phyloP scores from a whole-genome alignment of 441 rosid genomes.

The Theobroma grandiflorum region DNA sequence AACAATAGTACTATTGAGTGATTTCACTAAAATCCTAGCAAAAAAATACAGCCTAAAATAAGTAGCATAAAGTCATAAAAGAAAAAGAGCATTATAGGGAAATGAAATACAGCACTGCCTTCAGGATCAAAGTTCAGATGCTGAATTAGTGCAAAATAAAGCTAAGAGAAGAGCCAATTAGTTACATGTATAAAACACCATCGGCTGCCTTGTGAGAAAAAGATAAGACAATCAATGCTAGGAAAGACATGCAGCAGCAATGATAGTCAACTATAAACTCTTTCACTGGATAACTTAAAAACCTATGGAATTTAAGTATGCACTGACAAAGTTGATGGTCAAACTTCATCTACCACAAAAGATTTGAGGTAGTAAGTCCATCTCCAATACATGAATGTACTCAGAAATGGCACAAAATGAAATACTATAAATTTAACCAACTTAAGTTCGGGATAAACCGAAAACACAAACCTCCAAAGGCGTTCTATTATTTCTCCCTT shows the following conservation, averaged over 20 bases:
- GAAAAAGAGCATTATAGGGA: not conserved
- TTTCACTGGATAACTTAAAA: slow-evolving; percentile 1
- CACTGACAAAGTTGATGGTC: not conserved
- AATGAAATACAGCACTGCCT: slow-evolving; percentile 1
- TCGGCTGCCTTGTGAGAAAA: slow-evolving; percentile 4
- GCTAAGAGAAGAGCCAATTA: not conserved
- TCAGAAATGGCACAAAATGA: not conserved
- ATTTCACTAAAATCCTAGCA: not conserved
- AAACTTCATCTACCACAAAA: slow-evolving; percentile 4
- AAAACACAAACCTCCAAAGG: slow-evolving; percentile 76
- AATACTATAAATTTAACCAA: not conserved
- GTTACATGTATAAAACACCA: not conserved
- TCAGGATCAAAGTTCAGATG: not conserved
- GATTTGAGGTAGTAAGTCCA: not conserved
- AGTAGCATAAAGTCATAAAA: not conserved
- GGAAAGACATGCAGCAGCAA: not conserved
- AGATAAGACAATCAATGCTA: not conserved
- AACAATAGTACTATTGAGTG: not conserved
- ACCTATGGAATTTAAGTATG: not conserved
- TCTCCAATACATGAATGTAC: not conserved
- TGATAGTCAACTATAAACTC: not conserved
- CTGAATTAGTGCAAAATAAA: slow-evolving; percentile 2
- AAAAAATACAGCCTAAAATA: not conserved
- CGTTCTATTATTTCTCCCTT: slow-evolving; percentile 75
- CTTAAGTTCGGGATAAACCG: not conserved